Evolutionary conservation across 1,284 basidiomycete species (phyloP).

Genomic region (Cystobasidiaceae sp.): DNA sequence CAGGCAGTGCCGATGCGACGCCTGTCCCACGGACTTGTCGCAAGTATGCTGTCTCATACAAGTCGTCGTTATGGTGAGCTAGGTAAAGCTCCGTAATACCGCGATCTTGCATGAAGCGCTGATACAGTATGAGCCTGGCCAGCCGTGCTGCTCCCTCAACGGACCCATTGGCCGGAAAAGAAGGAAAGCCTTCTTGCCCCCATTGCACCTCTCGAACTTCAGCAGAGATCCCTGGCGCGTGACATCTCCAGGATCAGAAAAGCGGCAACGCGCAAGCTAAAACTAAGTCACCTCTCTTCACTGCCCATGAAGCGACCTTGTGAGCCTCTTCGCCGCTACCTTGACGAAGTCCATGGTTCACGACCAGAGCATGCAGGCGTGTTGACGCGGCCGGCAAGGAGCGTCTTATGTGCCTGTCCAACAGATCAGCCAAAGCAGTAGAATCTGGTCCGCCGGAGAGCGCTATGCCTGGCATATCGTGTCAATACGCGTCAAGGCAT

Average conservation of each 20-base stretch:
- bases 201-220: constrained; percentile 1
- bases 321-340: background rate
- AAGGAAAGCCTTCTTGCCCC: background rate
- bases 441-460: constrained; percentile 13
- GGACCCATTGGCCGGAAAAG: background rate
- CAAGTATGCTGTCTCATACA: constrained; percentile 4
- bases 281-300: background rate
- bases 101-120: background rate
- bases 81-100: constrained; percentile 2
- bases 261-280: background rate
- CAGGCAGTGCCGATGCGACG: background rate
- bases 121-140: background rate
- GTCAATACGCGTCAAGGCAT: background rate
- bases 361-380: background rate
- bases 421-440: constrained; percentile 1
- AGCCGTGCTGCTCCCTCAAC: constrained; percentile 5
- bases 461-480: constrained; percentile 3
- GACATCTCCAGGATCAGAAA: background rate
- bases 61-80: constrained; percentile 7
- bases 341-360: constrained; percentile 6
- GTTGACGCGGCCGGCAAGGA: background rate
- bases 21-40: background rate
- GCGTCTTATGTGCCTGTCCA: background rate
- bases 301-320: background rate
- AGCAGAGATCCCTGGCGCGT: background rate